Conservation (phyloP, 2,329 filamentous ascomycete species). For the Alternaria triticimaculans region DNA sequence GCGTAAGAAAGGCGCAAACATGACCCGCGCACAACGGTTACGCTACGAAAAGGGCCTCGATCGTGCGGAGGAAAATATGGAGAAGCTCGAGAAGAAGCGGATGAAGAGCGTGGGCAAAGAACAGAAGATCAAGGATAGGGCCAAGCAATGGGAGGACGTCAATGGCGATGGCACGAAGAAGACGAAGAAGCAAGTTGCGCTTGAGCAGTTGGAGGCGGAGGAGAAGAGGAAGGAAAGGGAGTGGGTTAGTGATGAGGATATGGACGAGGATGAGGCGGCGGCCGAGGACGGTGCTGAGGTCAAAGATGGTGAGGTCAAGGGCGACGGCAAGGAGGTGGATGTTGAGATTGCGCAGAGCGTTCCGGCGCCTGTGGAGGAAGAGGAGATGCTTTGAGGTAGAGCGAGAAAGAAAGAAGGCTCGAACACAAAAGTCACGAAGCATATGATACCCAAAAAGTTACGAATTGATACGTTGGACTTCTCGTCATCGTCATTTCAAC, state of each 20-base stretch:
- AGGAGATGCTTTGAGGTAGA: constrained; percentile 35
- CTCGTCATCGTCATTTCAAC: not conserved
- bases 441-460: constrained; percentile 13
- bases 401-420: not conserved
- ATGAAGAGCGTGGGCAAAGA: constrained; percentile 58
- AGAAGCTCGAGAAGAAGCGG: constrained; percentile 63
- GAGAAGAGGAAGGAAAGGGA: constrained; percentile 22
- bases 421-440: not conserved
- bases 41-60: constrained; percentile 58
- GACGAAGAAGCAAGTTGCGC: constrained; percentile 23
- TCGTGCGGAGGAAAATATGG: constrained; percentile 60
- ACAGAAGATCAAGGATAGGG: constrained; percentile 57
- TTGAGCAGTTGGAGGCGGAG: constrained; percentile 23
- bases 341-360: constrained; percentile 21
- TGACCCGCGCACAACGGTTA: constrained; percentile 60
- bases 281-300: constrained; percentile 4
- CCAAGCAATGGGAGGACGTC: constrained; percentile 50
- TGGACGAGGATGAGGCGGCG: constrained; percentile 21
- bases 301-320: constrained; percentile 12
- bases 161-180: constrained; percentile 34
- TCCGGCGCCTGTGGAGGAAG: constrained; percentile 24
- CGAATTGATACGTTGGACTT: constrained; percentile 7
- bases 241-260: constrained; percentile 43
- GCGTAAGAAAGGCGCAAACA: constrained; percentile 51
- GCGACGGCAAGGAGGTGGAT: constrained; percentile 22